These are phyloP conservation scores for Globisporangium irregulare DNA, from an alignment of 352 stramenopile species.

Conservation along the genomic window DNA sequence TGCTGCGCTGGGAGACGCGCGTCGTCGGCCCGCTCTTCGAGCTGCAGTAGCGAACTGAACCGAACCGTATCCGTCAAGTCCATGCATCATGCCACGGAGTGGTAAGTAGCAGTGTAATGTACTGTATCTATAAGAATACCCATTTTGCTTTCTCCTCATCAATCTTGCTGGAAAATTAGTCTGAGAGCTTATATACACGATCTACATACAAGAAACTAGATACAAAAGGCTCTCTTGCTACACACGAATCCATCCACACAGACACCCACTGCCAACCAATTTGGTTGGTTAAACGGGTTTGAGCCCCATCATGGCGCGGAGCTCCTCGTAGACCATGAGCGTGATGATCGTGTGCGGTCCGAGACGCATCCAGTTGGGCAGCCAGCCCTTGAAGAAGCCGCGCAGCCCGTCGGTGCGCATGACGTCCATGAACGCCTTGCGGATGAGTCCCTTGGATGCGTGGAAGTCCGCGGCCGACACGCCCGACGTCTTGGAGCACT, in stretches of 20 bases:
- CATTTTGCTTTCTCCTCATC: background rate
- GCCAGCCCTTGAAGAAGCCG: constrained; percentile 79
- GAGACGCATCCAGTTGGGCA: constrained; percentile 73
- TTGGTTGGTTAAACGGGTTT: constrained; percentile 41
- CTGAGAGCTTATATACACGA: background rate
- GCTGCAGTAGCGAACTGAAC: constrained; percentile 12
- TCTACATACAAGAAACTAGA: constrained; percentile 2
- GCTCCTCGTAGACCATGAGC: constrained; percentile 72
- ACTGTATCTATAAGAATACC: constrained; percentile 1
- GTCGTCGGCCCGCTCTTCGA: constrained; percentile 45
- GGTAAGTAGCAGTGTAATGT: background rate
- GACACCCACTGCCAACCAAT: background rate
- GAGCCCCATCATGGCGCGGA: constrained; percentile 46
- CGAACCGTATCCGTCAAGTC: no score
- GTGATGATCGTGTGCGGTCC: constrained; percentile 77
- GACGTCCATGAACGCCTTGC: constrained; percentile 52
- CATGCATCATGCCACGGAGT: no score
- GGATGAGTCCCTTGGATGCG: constrained; percentile 35
- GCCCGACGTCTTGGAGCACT: constrained; percentile 41
- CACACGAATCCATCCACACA: background rate
- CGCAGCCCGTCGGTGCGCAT: constrained; percentile 49
- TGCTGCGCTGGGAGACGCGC: constrained; percentile 39
- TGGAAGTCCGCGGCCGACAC: constrained; percentile 27
- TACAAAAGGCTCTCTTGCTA: background rate
- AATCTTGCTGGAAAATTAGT: background rate